A percentile compares a stretch with the other conserved stretches of the same genome.
Conservation (phyloP, 2,329 filamentous ascomycete genomes). For the Exophiala sp. region DNA sequence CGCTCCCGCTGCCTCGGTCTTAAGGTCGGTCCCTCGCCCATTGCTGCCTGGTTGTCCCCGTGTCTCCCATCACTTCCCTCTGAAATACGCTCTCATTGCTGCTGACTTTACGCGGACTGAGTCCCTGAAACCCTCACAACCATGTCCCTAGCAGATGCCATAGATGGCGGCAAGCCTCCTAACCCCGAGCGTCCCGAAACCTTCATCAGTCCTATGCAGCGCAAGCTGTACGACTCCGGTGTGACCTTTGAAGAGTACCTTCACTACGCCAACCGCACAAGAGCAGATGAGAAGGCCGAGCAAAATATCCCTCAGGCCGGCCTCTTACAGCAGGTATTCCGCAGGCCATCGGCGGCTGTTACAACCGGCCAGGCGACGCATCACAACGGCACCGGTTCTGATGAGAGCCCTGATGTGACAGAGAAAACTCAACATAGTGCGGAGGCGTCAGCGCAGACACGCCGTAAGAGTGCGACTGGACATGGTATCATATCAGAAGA, state of each 20-base stretch:
- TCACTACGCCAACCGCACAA: conserved; percentile 36
- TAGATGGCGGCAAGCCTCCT: neutral
- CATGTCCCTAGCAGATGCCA: neutral
- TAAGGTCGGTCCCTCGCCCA: neutral
- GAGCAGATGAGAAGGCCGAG: conserved; percentile 32
- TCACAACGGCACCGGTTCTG: neutral
- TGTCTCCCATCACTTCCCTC: neutral
- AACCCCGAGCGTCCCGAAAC: neutral
- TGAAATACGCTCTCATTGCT: neutral
- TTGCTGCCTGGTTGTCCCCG: too few relatives aligned
- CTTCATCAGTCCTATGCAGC: conserved; percentile 4
- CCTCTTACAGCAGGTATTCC: conserved; percentile 12
- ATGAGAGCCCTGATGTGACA: neutral
- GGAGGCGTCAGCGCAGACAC: neutral
- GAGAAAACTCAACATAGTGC: neutral
- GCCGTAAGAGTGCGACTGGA: conserved; percentile 7
- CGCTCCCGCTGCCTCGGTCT: neutral
- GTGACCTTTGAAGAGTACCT: conserved; percentile 38
- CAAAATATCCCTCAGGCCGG: conserved; percentile 5
- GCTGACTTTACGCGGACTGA: neutral
- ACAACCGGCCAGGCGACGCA: neutral
- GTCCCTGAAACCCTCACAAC: neutral
- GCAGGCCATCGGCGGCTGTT: conserved; percentile 3
- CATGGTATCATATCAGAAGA: conserved; percentile 12
- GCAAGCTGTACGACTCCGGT: conserved; percentile 29